These are phyloP conservation scores for Pleurostoma richardsiae DNA, from an alignment of 2,329 filamentous ascomycete species.

Conservation along the genomic window DNA sequence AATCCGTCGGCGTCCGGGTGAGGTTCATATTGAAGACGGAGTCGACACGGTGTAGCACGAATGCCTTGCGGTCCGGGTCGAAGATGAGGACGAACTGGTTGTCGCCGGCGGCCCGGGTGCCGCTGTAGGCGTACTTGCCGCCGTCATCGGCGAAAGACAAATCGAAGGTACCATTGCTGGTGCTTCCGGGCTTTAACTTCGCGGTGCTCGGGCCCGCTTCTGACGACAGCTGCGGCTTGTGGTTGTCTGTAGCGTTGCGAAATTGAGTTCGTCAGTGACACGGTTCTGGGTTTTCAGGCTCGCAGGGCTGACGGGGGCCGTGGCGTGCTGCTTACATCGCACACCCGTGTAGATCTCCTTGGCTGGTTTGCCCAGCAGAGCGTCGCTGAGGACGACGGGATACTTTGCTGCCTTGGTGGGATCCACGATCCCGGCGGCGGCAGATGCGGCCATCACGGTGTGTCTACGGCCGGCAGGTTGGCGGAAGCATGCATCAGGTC, in stretches of 20 bases:
- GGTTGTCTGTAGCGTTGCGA: constrained; percentile 45
- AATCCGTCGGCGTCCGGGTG: constrained; percentile 60
- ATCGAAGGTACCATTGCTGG: constrained; percentile 48
- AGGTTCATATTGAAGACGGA: constrained; percentile 88
- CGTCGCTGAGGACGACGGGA: constrained; percentile 59
- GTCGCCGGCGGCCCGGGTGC: constrained; percentile 47
- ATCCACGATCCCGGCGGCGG: constrained; percentile 39
- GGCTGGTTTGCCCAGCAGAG: constrained; percentile 48
- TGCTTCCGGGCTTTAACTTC: constrained; percentile 44
- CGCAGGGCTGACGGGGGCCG: background rate
- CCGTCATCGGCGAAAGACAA: constrained; percentile 49
- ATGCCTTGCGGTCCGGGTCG: constrained; percentile 67
- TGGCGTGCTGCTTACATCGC: constrained; percentile 43
- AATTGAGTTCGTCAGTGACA: background rate
- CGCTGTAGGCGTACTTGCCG: constrained; percentile 55
- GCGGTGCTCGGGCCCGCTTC: constrained; percentile 41
- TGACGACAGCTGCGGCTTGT: constrained; percentile 50
- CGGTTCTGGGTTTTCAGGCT: background rate
- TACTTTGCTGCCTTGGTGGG: constrained; percentile 58
- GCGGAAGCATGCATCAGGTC: too few relatives aligned
- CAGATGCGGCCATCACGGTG: constrained; percentile 18
- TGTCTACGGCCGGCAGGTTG: background rate
- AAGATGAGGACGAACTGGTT: constrained; percentile 68
- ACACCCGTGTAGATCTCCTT: constrained; percentile 57
- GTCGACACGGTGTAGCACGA: constrained; percentile 76